These are phyloP conservation scores for Pittosporum tobira DNA, from an alignment of 129 eudicot species.

Conservation along the genomic window DNA sequence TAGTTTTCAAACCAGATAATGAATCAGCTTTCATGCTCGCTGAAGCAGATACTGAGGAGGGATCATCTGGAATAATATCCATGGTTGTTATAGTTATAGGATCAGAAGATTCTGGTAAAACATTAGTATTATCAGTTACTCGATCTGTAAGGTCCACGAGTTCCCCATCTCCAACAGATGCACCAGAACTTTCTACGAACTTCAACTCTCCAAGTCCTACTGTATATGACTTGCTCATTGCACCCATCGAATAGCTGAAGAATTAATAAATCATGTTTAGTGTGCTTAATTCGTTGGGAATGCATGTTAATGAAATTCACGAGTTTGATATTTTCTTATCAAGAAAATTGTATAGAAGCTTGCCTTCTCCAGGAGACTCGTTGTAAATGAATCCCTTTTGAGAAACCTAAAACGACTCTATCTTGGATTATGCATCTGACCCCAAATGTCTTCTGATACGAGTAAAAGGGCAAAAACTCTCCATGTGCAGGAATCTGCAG, in stretches of 20 bases:
- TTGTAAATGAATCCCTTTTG: conserved; percentile 25
- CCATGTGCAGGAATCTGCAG: conserved; percentile 53
- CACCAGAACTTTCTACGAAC: conserved; percentile 22
- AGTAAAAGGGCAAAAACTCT: conserved; percentile 28
- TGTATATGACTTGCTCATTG: neutral
- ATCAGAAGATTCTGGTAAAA: conserved; percentile 21
- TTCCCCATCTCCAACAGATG: conserved; percentile 21
- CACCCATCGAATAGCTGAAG: conserved; percentile 14
- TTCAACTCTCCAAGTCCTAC: conserved; percentile 16
- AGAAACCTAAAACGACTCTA: conserved; percentile 14
- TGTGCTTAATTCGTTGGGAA: neutral
- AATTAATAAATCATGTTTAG: neutral
- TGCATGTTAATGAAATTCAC: neutral
- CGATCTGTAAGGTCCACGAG: conserved; percentile 16
- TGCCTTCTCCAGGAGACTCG: conserved; percentile 26
- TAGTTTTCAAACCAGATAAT: conserved; percentile 27
- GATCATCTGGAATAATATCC: conserved; percentile 11
- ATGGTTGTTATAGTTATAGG: conserved; percentile 14
- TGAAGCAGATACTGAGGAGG: conserved; percentile 25
- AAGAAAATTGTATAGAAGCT: conserved; percentile 17
- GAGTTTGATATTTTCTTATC: conserved; percentile 1
- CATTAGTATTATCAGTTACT: conserved; percentile 16
- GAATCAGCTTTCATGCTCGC: conserved; percentile 29
- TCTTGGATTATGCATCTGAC: conserved; percentile 31
- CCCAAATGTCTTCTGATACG: conserved; percentile 28